These are phyloP conservation scores for Talaromyces islandicus DNA, from an alignment of 2,329 filamentous ascomycete species.

Conservation along the genomic window DNA sequence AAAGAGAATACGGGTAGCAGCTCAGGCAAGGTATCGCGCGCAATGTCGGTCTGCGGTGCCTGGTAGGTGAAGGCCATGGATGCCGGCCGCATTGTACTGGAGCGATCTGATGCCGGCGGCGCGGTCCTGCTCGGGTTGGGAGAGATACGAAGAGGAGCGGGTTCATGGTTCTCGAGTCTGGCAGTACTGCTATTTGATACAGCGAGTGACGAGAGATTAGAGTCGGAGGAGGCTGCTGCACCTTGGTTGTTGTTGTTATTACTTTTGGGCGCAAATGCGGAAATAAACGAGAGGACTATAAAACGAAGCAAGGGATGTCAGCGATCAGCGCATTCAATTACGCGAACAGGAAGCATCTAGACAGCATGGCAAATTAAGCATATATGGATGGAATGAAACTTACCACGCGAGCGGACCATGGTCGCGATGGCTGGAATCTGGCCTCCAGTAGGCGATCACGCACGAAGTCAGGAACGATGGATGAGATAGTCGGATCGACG, in stretches of 20 bases:
- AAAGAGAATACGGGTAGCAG: slow-evolving; percentile 90
- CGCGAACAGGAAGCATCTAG: slow-evolving; percentile 41
- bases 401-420: slow-evolving; percentile 36
- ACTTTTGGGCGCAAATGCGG: slow-evolving; percentile 41
- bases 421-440: slow-evolving; percentile 9
- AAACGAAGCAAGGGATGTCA: slow-evolving; percentile 66
- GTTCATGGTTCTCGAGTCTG: slow-evolving; percentile 4
- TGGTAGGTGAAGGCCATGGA: slow-evolving; percentile 85
- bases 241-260: slow-evolving; percentile 31
- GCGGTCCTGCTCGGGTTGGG: slow-evolving; percentile 6
- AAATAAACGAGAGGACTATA: slow-evolving; percentile 87
- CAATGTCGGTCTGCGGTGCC: slow-evolving; percentile 78
- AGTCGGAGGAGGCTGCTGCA: slow-evolving; percentile 20
- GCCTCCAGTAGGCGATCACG: background rate
- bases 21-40: slow-evolving; percentile 82
- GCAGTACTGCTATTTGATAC: slow-evolving; percentile 11
- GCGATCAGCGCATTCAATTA: slow-evolving; percentile 63
- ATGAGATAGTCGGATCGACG: background rate
- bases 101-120: slow-evolving; percentile 33
- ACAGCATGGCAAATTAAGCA: background rate
- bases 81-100: slow-evolving; percentile 59
- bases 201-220: slow-evolving; percentile 23
- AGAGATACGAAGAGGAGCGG: background rate
- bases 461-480: background rate
- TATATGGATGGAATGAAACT: slow-evolving; percentile 12